Evolutionary conservation across 1,139 yeast genomes (phyloP).

Genomic region (Kodamaea sp.): DNA sequence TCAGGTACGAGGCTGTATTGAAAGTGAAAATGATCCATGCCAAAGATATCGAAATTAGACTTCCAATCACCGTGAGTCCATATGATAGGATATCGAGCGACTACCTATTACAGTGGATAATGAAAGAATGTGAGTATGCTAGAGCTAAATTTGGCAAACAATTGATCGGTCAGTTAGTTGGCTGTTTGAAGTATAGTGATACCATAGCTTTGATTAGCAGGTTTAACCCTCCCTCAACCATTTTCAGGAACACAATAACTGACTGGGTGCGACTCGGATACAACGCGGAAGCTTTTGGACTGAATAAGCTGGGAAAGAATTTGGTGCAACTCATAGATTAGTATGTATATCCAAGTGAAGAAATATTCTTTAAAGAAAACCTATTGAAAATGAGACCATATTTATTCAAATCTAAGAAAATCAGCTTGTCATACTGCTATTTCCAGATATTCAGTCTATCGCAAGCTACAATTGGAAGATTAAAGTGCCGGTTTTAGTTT

Average conservation of each 20-base stretch:
- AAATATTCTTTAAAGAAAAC: too few species aligned
- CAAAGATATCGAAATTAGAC: constrained; percentile 44
- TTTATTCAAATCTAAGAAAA: too few species aligned
- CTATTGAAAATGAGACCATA: too few species aligned
- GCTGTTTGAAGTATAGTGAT: constrained; percentile 22
- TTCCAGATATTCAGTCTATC: too few species aligned
- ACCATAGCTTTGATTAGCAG: constrained; percentile 18
- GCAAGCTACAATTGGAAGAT: too few species aligned
- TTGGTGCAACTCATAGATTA: constrained; percentile 32
- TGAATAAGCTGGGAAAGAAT: constrained; percentile 16
- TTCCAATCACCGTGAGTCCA: constrained; percentile 56
- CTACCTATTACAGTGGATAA: constrained; percentile 48
- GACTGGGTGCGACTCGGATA: constrained; percentile 43
- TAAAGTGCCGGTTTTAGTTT: too few species aligned
- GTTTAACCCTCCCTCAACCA: constrained; percentile 27
- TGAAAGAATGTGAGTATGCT: constrained; percentile 49
- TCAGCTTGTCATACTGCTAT: too few species aligned
- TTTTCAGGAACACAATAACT: constrained; percentile 27
- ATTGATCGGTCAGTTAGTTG: constrained; percentile 22
- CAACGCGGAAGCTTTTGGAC: constrained; percentile 30
- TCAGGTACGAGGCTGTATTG: constrained; percentile 49
- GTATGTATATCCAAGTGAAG: background rate
- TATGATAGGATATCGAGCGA: constrained; percentile 45
- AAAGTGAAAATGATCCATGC: constrained; percentile 48
- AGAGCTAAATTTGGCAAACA: constrained; percentile 33